A percentile compares a stretch with the other conserved stretches of the same genome.
Conservation (phyloP, 352 stramenopile species). For the Pythium folliculosum region DNA sequence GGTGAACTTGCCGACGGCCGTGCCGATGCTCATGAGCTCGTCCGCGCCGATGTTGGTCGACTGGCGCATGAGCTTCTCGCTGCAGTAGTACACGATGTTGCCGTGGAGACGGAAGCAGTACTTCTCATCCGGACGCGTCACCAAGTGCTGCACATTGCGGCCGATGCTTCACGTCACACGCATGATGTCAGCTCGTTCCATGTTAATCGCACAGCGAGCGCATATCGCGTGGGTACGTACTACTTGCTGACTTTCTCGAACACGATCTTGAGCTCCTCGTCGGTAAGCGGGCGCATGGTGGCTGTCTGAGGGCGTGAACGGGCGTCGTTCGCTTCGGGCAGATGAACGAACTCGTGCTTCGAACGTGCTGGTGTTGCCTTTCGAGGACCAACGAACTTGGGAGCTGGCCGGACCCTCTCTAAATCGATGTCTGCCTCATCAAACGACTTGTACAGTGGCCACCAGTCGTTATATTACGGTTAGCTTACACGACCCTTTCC, state of each 20-base stretch:
- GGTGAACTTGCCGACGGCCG: slow-evolving; percentile 98
- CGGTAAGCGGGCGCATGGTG: slow-evolving; percentile 96
- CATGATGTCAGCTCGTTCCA: too few species aligned
- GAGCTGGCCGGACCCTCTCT: slow-evolving; percentile 1
- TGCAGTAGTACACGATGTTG: slow-evolving; percentile 98
- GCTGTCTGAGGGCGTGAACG: slow-evolving; percentile 6
- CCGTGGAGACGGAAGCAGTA: slow-evolving; percentile 98
- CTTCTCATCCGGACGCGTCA: slow-evolving; percentile 96
- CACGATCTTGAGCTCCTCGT: slow-evolving; percentile 97
- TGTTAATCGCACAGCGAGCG: not conserved
- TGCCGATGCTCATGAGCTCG: slow-evolving; percentile 96
- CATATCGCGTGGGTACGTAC: slow-evolving; percentile 40
- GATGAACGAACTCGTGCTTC: slow-evolving; percentile 7
- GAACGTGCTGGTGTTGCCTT: slow-evolving; percentile 24
- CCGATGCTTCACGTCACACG: too few species aligned
- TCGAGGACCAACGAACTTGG: slow-evolving; percentile 25
- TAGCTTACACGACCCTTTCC: not conserved
- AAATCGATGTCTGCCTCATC: slow-evolving; percentile 11
- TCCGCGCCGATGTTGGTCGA: slow-evolving; percentile 94
- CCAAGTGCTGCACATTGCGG: slow-evolving; percentile 95
- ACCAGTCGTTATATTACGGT: slow-evolving; percentile 19
- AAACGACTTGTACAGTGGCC: slow-evolving; percentile 6
- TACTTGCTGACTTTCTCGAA: slow-evolving; percentile 99
- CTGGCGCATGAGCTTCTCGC: slow-evolving; percentile 96
- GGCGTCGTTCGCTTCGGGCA: not conserved